Conservation (phyloP, 352 stramenopile genomes). For the Phytopythium litorale region DNA sequence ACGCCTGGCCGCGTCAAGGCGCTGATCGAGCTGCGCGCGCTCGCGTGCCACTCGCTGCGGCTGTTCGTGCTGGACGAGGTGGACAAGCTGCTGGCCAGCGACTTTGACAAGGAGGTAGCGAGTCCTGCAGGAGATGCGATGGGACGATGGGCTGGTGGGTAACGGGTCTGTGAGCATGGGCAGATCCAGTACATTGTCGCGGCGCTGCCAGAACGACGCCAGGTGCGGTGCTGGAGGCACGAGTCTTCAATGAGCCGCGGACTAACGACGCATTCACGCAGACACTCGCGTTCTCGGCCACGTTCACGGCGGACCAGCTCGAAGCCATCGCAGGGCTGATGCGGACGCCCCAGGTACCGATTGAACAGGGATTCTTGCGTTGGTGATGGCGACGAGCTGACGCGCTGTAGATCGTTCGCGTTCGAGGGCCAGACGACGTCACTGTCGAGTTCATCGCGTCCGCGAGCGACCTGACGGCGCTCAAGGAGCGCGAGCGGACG, state of each 20-base stretch:
- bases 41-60: slow-evolving; percentile 44
- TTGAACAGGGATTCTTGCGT: background rate
- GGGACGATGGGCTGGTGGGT: background rate
- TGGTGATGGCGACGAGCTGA: background rate
- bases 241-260: background rate
- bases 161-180: background rate
- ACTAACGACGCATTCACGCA: slow-evolving; percentile 9
- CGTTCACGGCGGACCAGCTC: slow-evolving; percentile 70
- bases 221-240: slow-evolving; percentile 22
- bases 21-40: slow-evolving; percentile 53
- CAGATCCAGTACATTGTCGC: slow-evolving; percentile 61
- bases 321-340: slow-evolving; percentile 42
- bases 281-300: slow-evolving; percentile 77
- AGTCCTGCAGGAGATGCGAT: background rate
- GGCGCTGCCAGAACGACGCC: slow-evolving; percentile 49
- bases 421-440: slow-evolving; percentile 49
- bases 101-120: slow-evolving; percentile 64
- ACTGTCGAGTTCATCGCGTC: slow-evolving; percentile 64
- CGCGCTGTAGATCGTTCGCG: slow-evolving; percentile 53
- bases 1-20: slow-evolving; percentile 69
- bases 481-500: slow-evolving; percentile 44
- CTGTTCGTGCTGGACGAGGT: slow-evolving; percentile 79
- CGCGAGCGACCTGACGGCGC: slow-evolving; percentile 31
- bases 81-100: slow-evolving; percentile 66
- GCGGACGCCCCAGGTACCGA: slow-evolving; percentile 53